Evolutionary conservation across 495 filamentous ascomycete genomes (phyloP), one percentile per base, ranked within the genome.

Genomic region (Talaromyces trachyspermus): DNA sequence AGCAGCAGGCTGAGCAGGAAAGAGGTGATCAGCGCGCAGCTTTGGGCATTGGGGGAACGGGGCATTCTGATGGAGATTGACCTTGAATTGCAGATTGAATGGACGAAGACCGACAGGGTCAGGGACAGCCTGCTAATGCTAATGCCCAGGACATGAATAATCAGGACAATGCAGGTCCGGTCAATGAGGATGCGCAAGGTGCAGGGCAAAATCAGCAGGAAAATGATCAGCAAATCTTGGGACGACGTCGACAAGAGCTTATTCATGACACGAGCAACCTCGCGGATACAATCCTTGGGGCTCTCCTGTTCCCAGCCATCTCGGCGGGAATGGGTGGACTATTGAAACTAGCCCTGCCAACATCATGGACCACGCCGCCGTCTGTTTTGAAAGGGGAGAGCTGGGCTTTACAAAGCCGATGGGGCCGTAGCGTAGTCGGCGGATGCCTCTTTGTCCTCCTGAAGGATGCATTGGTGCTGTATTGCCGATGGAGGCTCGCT

Each of bases 381-480:
- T 65, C 65, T 5, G 43, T 53, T 68, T 15, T 64, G 69, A 36
- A 54, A 64, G 8, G 59, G 59, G 11, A 65, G 63, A 11, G 64
- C 74, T 6, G 82, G 87, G 1, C 66, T 91, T 65, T 95, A 22
- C 86, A 90, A 56, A 70, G 76, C 35, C 72, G 76, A 19, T 92
- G 88, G 83, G 88, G 86, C 6, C 74, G 88, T 41, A 92, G 84
- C 53, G 69, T 92, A 2, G 73, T 86, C 5, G 88, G 88, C 10
- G 88, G 88, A 0, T 91, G 86, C 60, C 68, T 87, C 36, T 89
- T 86, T 52, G 80, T 90, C 37, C 76, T 89, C 17, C 58, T 89
- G 5, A 86, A 84, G 54, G 88, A 95, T 61, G 83, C 78, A 4
- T 65, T 89, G 43, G 66, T 80, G 52, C 69, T 92, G 5, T 92